Evolutionary conservation across 106 monocot species (phyloP), one percentile per base, ranked within the genome.

Genomic region (Dendrobium chrysotoxum): DNA sequence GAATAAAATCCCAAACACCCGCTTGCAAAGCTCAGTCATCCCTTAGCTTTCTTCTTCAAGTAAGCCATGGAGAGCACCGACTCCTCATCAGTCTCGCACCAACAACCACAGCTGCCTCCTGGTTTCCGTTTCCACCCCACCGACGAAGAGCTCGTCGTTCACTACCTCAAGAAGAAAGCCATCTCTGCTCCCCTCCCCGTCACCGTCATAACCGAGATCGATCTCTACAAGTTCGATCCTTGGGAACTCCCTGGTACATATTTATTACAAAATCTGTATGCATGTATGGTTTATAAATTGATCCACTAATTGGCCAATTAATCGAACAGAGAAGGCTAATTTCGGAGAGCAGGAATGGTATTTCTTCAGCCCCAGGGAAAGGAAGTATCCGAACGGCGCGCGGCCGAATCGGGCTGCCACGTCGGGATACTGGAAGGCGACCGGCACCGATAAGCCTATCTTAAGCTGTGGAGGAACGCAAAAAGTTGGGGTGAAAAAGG

Each of bases 161-260:
- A 84, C 84, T 84, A 84, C 44, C 80, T 84, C 72, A 84, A 80
- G 75, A 84, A 57, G 68, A 84, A 84, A 26, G 84, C 84, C 40
- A 38, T 66, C 70, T 76, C 84, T 7, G 65, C 61, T 4, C 84
- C 84, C 23, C 79, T 84, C 23, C 84, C 84, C 23, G 76, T 80
- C 11, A 31, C 84, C 80, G 77, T 82, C 77, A 82, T 82, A 66
- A 77, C 82, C 53, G 82, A 82, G 47, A 44, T 82, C 65, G 82
- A 82, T 42, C 74, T 74, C 74, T 74, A 74, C 74, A 74, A 74
- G n/a, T 74, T 74, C 74, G 74, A 74, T 23, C 84, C 84, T 13
- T 84, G 84, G 84, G 80, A 84, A 31, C 84, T 84, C 23, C 80
- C 84, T 18, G 67, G 76, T 82, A 75, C 39, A 16, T n/a, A 13